Evolutionary conservation across 1,284 basidiomycete species (phyloP).

Genomic region (Thecaphora frezii): DNA sequence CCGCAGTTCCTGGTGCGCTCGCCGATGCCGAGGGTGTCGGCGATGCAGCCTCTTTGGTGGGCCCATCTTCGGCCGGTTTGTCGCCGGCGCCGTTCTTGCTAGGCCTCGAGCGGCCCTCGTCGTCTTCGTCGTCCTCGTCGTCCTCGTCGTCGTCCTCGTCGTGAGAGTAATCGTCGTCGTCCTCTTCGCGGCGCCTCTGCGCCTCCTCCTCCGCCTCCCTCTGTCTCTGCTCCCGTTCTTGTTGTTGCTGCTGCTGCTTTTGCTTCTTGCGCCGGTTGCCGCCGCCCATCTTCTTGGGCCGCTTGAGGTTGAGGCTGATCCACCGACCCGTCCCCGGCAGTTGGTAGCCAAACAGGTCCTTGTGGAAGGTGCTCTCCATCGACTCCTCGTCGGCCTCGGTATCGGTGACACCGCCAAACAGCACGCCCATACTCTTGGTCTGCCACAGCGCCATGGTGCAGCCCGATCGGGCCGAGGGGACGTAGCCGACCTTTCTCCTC

Average conservation of each 20-base stretch:
- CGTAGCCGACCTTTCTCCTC: constrained; percentile 75
- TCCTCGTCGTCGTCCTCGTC: constrained; percentile 24
- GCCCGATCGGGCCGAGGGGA: constrained; percentile 64
- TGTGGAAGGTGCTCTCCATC: constrained; percentile 64
- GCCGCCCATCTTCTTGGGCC: constrained; percentile 64
- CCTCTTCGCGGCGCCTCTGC: constrained; percentile 13
- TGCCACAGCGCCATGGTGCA: constrained; percentile 83
- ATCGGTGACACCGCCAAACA: constrained; percentile 90
- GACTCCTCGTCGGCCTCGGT: constrained; percentile 84
- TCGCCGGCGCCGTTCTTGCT: neutral
- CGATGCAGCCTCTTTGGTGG: no score
- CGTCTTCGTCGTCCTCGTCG: constrained; percentile 20
- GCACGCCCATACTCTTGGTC: constrained; percentile 68
- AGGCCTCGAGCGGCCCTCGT: constrained; percentile 3
- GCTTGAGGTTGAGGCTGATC: constrained; percentile 72
- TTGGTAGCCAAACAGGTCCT: constrained; percentile 69
- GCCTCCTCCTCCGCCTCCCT: constrained; percentile 13
- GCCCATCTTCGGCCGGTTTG: no score
- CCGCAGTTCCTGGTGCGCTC: constrained; percentile 13
- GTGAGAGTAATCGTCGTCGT: no score
- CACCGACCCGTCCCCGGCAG: constrained; percentile 76
- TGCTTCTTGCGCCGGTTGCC: constrained; percentile 63
- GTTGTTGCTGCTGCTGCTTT: constrained; percentile 20
- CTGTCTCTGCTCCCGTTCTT: constrained; percentile 16
- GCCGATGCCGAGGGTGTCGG: neutral